A percentile compares a stretch with the other conserved stretches of the same genome.
Conservation (phyloP, 352 stramenopile genomes). For the Saprolegnia diclina region DNA sequence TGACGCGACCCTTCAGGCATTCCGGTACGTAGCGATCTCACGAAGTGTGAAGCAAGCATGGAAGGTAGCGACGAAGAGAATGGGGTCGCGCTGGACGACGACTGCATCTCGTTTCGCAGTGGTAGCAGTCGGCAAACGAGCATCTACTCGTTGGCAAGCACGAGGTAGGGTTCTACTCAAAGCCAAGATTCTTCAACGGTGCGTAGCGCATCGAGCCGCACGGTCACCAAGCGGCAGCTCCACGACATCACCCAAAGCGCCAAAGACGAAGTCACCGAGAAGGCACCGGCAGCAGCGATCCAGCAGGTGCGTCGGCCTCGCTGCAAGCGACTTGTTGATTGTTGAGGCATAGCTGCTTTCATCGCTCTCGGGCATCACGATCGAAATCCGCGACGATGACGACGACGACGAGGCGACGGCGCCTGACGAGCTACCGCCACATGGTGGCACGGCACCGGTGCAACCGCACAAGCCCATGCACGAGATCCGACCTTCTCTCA, state of each 20-base stretch:
- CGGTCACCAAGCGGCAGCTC: constrained; percentile 15
- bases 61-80: constrained; percentile 16
- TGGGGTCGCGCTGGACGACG: neutral
- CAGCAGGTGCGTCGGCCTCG: constrained; percentile 2
- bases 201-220: constrained; percentile 15
- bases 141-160: neutral
- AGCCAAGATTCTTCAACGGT: neutral
- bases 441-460: neutral
- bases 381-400: constrained; percentile 24
- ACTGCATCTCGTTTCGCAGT: constrained; percentile 16
- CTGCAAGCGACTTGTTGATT: neutral
- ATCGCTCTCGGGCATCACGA: constrained; percentile 13
- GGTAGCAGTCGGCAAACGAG: constrained; percentile 11
- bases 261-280: constrained; percentile 19
- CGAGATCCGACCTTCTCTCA: neutral
- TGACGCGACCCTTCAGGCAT: constrained; percentile 8
- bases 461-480: constrained; percentile 2
- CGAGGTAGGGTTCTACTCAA: neutral
- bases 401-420: neutral
- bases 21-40: constrained; percentile 8
- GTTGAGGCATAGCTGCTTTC: neutral
- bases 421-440: neutral
- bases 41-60: neutral
- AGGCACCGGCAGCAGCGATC: constrained; percentile 12
- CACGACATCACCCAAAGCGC: neutral